Base-by-base conservation (phyloP, 202 grass and related monocot genomes). In the Schoenoplectus triqueter region DNA sequence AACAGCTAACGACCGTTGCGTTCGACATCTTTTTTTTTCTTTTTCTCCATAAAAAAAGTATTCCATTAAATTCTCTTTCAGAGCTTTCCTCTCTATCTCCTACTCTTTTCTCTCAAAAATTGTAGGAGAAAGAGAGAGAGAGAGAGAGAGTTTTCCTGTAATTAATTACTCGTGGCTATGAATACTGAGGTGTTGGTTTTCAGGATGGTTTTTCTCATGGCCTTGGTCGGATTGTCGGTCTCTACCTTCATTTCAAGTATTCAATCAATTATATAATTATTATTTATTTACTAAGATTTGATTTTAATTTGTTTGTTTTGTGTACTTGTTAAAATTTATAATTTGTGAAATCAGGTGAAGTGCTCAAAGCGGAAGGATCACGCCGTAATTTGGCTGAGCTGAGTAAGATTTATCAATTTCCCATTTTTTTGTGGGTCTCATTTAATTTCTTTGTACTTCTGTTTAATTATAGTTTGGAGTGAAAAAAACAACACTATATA, bases 301-400 rank as follows among this genome's bases (percentile, higher is more conserved):
- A 59, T 73, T 59, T 66, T 60, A 9, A 1, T 15, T 71, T 82
- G 11, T 19, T 76, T 56, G 2, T 78, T 67, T 18, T 67, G 3
- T 57, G 22, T 42, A 77, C 55, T 79, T 57, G 64, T 75, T 50
- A 42, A 31, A 5, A 41, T 61, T 51, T 31, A 4, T 75, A 13
- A 70, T 68, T 54, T 49, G 15, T 39, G 7, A 47, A 54, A 39
- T 45, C 87, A 97, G 95, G 89, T 72, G 47, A 89, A 66, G 89
- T 87, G 82, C 88, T 97, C 75, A 77, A 90, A 82, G 70, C 19
- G 17, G 73, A 50, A 74, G 75, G 87, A 91, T 93, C 85, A 2
- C 86, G 92, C 59, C 88, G 95, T 64, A 90, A 85, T 82, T 92
- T 97, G 92, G 91, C 88, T 39, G 83, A 85, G 69, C 77, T 86